A percentile compares a stretch with the other conserved stretches of the same genome.
Conservation (phyloP, 225 moss, liverwort and hornwort genomes). For the Physcomitrium patens region DNA sequence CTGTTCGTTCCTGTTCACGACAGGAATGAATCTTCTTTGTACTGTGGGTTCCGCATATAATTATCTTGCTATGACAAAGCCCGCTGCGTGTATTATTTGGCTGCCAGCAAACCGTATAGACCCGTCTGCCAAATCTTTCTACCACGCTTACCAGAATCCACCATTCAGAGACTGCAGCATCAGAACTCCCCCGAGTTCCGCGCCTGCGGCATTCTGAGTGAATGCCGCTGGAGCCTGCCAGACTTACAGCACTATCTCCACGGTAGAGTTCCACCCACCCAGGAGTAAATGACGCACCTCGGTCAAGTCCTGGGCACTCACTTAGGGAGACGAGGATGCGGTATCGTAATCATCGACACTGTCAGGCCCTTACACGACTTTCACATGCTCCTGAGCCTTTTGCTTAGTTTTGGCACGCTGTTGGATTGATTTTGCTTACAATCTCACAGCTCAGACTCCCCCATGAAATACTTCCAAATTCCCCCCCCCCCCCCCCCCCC, state of each 20-base stretch:
- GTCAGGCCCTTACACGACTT: no score
- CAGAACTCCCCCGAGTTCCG: conserved; percentile 23
- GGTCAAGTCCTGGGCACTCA: conserved; percentile 35
- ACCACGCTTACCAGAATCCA: conserved; percentile 39
- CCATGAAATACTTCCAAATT: no score
- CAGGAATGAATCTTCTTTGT: neutral
- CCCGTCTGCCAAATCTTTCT: conserved; percentile 51
- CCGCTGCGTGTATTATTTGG: conserved; percentile 7
- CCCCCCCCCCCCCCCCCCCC: no score
- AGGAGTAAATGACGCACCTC: conserved; percentile 16
- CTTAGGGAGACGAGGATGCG: neutral
- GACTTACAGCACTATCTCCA: conserved; percentile 22
- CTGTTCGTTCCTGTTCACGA: neutral
- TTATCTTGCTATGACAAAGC: neutral
- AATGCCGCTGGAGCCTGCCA: conserved; percentile 29
- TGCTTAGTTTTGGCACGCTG: no score
- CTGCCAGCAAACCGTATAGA: conserved; percentile 1
- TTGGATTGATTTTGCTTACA: no score
- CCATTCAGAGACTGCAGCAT: conserved; percentile 23
- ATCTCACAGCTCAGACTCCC: no score
- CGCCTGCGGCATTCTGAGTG: neutral
- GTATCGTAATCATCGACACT: conserved; percentile 1
- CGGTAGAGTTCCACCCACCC: conserved; percentile 5
- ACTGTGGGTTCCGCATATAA: no score
- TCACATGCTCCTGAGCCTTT: no score